Percentiles rank a stretch among this genome's conserved stretches.
phyloP scores from a whole-genome alignment of 2,329 filamentous ascomycete species.

The Sporothrix mexicana region DNA sequence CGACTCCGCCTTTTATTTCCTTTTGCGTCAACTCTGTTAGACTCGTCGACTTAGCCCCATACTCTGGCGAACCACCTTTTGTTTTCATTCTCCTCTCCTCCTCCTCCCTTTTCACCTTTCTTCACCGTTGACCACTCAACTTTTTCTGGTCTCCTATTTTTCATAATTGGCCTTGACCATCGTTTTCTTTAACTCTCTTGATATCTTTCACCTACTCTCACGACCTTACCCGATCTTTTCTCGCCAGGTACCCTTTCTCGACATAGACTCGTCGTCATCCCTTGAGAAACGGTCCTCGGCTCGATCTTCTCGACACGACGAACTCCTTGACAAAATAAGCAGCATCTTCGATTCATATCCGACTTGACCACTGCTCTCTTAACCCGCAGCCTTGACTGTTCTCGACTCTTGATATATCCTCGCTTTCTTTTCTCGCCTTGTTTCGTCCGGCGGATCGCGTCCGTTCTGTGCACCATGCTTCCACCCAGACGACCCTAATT shows the following conservation, averaged over 20 bases:
- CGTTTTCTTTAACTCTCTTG: neutral
- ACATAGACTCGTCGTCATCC: neutral
- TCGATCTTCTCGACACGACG: neutral
- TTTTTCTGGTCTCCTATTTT: neutral
- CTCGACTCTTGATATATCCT: neutral
- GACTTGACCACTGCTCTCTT: too few species aligned
- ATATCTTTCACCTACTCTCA: neutral
- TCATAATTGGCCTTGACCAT: neutral
- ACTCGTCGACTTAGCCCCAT: neutral
- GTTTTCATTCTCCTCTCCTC: conserved; percentile 4
- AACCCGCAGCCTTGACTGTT: neutral
- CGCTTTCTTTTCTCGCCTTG: neutral
- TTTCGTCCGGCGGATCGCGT: neutral
- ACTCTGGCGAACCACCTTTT: neutral
- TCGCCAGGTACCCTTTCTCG: neutral
- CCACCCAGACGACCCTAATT: conserved; percentile 28
- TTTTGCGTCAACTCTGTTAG: conserved; percentile 9
- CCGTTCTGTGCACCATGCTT: conserved; percentile 32
- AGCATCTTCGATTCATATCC: neutral
- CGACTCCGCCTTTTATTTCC: conserved; percentile 19
- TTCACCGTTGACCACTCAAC: neutral
- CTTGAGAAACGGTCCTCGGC: neutral
- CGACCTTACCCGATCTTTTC: neutral
- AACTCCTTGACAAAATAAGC: neutral
- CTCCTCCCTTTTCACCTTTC: conserved; percentile 3